Conservation (phyloP, 148 eudicot species). For the Amaranthus cruentus region DNA sequence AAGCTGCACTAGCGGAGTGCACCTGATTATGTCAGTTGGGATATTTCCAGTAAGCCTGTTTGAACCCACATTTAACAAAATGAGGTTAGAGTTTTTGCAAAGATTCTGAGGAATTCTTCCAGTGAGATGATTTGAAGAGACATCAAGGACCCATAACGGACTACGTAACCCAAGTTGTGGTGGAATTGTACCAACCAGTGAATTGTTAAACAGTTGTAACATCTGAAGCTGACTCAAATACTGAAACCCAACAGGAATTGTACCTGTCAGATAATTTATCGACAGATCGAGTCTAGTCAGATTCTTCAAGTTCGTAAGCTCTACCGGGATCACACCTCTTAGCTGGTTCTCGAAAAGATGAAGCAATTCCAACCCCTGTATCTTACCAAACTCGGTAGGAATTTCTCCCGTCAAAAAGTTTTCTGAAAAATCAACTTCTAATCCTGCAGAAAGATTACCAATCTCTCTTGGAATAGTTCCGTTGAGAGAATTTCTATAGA, state of each 20-base stretch:
- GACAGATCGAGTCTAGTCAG: constrained; percentile 33
- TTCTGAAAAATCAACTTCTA: constrained; percentile 33
- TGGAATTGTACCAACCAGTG: constrained; percentile 33
- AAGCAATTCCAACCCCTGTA: constrained; percentile 27
- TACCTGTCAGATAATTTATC: constrained; percentile 30
- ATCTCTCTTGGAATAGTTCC: constrained; percentile 53
- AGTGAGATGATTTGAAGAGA: constrained; percentile 35
- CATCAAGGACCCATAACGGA: constrained; percentile 31
- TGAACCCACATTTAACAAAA: constrained; percentile 29
- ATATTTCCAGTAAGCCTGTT: constrained; percentile 38
- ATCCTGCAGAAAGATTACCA: constrained; percentile 21
- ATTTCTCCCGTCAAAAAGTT: constrained; percentile 35
- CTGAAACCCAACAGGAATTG: constrained; percentile 37
- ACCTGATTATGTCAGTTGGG: constrained; percentile 29
- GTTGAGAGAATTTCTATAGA: constrained; percentile 62
- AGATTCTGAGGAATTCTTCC: constrained; percentile 33
- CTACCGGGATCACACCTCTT: constrained; percentile 34
- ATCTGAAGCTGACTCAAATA: constrained; percentile 23
- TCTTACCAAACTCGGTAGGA: constrained; percentile 32
- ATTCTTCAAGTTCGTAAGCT: constrained; percentile 27
- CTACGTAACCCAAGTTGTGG: constrained; percentile 31
- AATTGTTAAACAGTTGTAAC: constrained; percentile 43
- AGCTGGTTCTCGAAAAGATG: constrained; percentile 36
- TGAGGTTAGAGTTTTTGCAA: constrained; percentile 30
- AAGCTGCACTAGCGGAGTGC: constrained; percentile 29